phyloP scores from a whole-genome alignment of 805 yeast genomes.

The Barnettozyma sucrosica region DNA sequence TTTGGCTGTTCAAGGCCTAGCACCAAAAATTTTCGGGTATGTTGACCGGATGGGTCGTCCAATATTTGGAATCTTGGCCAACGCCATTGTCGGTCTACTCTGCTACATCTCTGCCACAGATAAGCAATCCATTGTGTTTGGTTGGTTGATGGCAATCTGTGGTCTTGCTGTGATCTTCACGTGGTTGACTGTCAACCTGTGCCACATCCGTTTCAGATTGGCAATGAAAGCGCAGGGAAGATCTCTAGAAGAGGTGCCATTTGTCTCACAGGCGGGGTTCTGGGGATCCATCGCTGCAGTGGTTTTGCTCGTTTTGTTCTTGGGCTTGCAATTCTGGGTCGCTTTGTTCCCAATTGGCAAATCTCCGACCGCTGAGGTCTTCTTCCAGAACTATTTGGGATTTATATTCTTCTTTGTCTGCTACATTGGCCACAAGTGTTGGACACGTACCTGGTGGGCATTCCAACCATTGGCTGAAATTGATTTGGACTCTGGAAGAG shows the following conservation, averaged over 20 bases:
- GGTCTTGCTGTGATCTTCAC: conserved; percentile 45
- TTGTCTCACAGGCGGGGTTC: conserved; percentile 37
- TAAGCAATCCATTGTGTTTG: conserved; percentile 35
- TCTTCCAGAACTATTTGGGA: conserved; percentile 38
- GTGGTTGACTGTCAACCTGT: conserved; percentile 42
- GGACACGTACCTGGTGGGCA: conserved; percentile 36
- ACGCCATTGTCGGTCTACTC: conserved; percentile 36
- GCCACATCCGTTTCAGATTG: conserved; percentile 40
- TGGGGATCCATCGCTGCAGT: conserved; percentile 38
- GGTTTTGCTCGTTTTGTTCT: conserved; percentile 30
- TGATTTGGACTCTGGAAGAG: conserved; percentile 60
- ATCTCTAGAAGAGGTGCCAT: conserved; percentile 35
- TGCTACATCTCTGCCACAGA: conserved; percentile 41
- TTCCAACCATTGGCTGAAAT: conserved; percentile 43
- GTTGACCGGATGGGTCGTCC: conserved; percentile 49
- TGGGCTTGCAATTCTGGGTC: conserved; percentile 43
- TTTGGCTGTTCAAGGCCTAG: conserved; percentile 39
- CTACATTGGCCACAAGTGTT: conserved; percentile 38
- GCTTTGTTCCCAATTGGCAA: conserved; percentile 41
- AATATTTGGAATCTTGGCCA: conserved; percentile 37
- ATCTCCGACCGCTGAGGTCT: conserved; percentile 28
- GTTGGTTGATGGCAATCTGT: conserved; percentile 45
- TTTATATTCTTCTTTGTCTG: conserved; percentile 34
- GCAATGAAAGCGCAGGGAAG: conserved; percentile 40
- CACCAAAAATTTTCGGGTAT: conserved; percentile 37